Base-by-base conservation (phyloP, 768 basidiomycete species). In the Lactifluus volemus region DNA sequence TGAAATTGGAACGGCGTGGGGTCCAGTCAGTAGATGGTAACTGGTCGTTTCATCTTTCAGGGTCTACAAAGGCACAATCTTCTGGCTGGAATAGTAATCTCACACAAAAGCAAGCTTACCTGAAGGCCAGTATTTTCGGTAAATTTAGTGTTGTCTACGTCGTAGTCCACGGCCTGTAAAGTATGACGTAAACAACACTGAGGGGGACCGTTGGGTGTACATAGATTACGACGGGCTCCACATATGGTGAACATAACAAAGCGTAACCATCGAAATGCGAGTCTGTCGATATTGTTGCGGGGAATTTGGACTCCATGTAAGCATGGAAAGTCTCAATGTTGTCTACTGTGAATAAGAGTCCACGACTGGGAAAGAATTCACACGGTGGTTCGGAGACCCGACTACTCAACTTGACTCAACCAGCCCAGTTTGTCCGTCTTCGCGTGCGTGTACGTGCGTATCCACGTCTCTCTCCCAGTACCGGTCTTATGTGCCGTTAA, bases 401-500 rank as follows among this genome's bases (percentile, higher is more conserved):
- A 9, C 45, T 48, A 34, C 53, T n/a, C 47, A 17, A 36, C 12
- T 61, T 19, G 60, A 55, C 48, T 55, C 39, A 17, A 50, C 42
- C 29, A 34, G 25, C 60, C 60, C 21, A 36, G 49, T 55, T 38
- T 44, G 34, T 51, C 42, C 36, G 45, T 30, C 60, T 51, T 29
- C 49, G 49, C 38, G 49, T 42, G 19, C 45, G 44, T 45, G 30
- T 32, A n/a, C 32, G 42, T 55, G 49, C 32, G 19, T 49, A 29
- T 45, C 42, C 12, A 5, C 44, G 21, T 45, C 14, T 29, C n/a
- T n/a, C 32, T 51, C 29, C 34, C 29, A n/a, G 2, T 42, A 42
- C 42, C 54, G 49, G 29, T 57, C 50, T 30, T 56, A 61, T 61
- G 60, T 32, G 47, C 55, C 44, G 39, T 47, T 57, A 52, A 57